Percentiles rank a stretch among this genome's conserved stretches.
Evolutionary conservation across 768 basidiomycete species (phyloP).

Genomic region (Lanmaoa rubissima): DNA sequence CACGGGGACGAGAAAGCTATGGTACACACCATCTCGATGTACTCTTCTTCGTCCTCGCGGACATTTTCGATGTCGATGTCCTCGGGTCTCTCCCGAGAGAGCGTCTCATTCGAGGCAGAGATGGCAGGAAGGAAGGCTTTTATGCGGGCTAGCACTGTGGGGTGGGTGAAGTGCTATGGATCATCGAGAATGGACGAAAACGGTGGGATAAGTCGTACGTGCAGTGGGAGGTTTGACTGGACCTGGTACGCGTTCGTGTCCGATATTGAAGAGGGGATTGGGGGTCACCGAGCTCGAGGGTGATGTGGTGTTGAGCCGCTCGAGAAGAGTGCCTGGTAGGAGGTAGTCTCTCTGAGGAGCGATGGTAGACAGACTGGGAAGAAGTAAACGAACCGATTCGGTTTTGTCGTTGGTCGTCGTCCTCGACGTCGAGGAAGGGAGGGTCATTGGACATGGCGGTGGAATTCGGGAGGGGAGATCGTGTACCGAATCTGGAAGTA

Average conservation of each 20-base stretch:
- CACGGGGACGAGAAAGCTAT: background rate
- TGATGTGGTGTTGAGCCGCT: conserved; percentile 35
- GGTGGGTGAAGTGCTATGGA: background rate
- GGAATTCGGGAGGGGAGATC: background rate
- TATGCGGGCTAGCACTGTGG: conserved; percentile 60
- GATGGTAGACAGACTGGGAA: background rate
- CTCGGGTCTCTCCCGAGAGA: conserved; percentile 47
- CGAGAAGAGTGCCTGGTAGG: conserved; percentile 40
- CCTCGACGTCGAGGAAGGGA: conserved; percentile 44
- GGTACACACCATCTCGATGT: conserved; percentile 63
- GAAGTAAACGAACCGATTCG: conserved; percentile 37
- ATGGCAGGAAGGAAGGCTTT: conserved; percentile 67
- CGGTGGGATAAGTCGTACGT: conserved; percentile 36
- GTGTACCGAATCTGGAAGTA: conserved; percentile 10
- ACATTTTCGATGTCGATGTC: conserved; percentile 74
- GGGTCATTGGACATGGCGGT: conserved; percentile 11
- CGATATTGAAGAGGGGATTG: conserved; percentile 34
- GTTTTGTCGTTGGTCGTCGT: conserved; percentile 42
- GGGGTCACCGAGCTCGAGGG: conserved; percentile 13
- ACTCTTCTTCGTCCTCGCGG: conserved; percentile 42
- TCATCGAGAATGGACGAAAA: conserved; percentile 3
- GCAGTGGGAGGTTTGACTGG: conserved; percentile 45
- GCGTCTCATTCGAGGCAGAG: conserved; percentile 58
- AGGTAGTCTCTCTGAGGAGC: background rate
- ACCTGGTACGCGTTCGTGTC: conserved; percentile 30